Evolutionary conservation across 169 alveolate species (phyloP).

Genomic region (Neospora caninum): DNA sequence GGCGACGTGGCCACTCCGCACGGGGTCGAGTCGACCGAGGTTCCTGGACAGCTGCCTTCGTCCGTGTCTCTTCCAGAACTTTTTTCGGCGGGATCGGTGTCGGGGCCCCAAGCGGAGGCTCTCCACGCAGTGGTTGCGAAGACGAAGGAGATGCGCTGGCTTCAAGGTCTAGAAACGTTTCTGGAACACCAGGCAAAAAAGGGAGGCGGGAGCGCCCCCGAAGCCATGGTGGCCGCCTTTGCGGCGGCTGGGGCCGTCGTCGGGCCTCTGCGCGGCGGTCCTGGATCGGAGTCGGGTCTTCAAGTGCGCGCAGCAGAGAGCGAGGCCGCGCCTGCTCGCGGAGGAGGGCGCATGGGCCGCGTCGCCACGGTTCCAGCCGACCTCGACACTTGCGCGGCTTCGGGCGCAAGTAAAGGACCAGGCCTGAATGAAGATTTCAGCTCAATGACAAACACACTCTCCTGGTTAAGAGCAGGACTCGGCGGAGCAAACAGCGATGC

Average conservation of each 20-base stretch:
- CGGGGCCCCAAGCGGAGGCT: not conserved
- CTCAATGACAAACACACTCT: not conserved
- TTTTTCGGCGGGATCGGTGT: not conserved
- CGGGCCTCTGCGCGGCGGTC: not conserved
- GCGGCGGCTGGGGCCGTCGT: slow-evolving; percentile 12
- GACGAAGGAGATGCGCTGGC: slow-evolving; percentile 10
- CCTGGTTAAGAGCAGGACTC: not conserved
- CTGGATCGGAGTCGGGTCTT: not conserved
- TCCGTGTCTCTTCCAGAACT: not conserved
- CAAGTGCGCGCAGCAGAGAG: not conserved
- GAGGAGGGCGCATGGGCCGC: not conserved
- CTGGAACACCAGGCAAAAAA: slow-evolving; percentile 21
- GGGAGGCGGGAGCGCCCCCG: slow-evolving; percentile 40
- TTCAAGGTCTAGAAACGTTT: not conserved
- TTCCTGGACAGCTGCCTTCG: not conserved
- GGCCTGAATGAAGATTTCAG: not conserved
- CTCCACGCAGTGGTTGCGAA: not conserved
- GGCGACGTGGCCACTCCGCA: not conserved
- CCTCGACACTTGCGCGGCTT: not conserved
- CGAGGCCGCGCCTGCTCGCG: not conserved
- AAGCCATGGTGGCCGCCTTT: slow-evolving; percentile 10
- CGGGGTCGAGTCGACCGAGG: not conserved
- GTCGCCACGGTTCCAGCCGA: not conserved
- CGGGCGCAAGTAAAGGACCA: not conserved
- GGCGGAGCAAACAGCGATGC: not conserved